A percentile compares a stretch with the other conserved stretches of the same genome.
Evolutionary conservation across 257 asterid species (phyloP).

Genomic region (Solanum pimpinellifolium): DNA sequence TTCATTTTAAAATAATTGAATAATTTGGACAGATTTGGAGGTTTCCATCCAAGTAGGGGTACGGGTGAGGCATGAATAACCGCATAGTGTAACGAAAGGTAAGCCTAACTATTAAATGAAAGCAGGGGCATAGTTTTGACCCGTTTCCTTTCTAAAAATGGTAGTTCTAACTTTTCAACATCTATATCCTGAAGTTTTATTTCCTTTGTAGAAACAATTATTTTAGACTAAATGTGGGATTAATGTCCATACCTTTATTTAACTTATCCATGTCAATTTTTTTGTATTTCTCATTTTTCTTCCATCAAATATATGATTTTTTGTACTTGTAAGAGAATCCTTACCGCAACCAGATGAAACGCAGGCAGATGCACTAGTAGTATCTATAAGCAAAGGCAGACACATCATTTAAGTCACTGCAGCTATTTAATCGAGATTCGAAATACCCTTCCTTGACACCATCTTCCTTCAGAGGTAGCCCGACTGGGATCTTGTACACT

Average conservation of each 20-base stretch:
- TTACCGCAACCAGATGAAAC: neutral
- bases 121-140: neutral
- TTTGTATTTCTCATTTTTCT: neutral
- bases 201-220: neutral
- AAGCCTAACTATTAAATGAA: neutral
- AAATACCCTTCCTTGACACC: neutral
- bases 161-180: neutral
- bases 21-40: neutral
- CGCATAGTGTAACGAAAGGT: neutral
- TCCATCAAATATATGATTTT: neutral
- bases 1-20: too few species aligned
- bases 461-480: neutral
- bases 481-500: neutral
- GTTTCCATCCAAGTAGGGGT: neutral
- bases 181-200: neutral
- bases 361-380: neutral
- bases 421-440: neutral
- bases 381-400: neutral
- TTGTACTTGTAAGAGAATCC: neutral
- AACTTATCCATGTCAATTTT: neutral
- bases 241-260: neutral
- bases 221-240: neutral
- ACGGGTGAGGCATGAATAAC: neutral
- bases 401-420: neutral
- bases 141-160: neutral